A percentile compares a stretch with the other conserved stretches of the same genome.
These are phyloP conservation scores for Tulasnella sp. DNA, from an alignment of 768 basidiomycete genomes.

Conservation along the genomic window DNA sequence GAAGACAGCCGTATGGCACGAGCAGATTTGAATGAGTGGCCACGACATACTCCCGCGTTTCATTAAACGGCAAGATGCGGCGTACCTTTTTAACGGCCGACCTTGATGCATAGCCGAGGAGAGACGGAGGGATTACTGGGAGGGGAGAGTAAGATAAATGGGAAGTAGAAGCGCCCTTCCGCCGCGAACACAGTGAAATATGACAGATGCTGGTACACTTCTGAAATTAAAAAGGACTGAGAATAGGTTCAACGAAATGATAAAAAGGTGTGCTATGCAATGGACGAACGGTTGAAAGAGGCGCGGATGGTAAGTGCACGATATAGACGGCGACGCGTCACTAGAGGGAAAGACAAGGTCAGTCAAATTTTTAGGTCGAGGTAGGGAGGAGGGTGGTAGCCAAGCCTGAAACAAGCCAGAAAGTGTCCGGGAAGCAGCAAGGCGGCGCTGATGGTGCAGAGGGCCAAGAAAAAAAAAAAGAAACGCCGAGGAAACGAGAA, in stretches of 20 bases:
- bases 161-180: not conserved
- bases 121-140: not conserved
- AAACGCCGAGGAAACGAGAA: not conserved
- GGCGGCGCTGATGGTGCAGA: not conserved
- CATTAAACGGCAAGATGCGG: too few species aligned
- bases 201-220: not conserved
- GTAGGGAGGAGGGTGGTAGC: not conserved
- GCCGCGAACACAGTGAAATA: not conserved
- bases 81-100: too few species aligned
- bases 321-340: not conserved
- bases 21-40: too few species aligned
- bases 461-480: not conserved
- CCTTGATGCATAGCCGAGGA: not conserved
- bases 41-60: too few species aligned
- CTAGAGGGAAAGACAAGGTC: not conserved
- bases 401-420: not conserved
- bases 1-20: too few species aligned
- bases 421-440: not conserved
- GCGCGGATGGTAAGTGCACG: not conserved
- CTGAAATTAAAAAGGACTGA: not conserved
- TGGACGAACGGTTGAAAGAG: not conserved
- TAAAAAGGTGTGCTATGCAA: conserved; percentile 1
- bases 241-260: not conserved
- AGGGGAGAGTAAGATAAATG: not conserved
- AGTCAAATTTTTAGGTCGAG: not conserved